Evolutionary conservation across 2,329 filamentous ascomycete genomes (phyloP), one percentile per base, ranked within the genome.

Genomic region (Elsinoe arachidis): DNA sequence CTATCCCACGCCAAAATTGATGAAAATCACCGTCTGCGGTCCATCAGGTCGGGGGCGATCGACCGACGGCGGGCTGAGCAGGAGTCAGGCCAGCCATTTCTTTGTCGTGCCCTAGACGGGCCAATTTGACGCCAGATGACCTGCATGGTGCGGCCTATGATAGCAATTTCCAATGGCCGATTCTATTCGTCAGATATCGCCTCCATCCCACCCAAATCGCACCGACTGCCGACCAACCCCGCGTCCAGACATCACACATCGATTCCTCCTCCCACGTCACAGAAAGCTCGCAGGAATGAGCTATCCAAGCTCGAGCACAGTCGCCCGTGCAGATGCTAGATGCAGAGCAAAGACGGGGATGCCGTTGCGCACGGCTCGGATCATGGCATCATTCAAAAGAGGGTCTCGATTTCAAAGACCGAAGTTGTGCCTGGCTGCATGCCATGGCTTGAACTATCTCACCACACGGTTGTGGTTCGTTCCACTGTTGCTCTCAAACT

Each of bases 1-100:
- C 26, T 38, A 53, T 53, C 49, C 49, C 49, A 53, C 49, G n/a
- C 49, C 30, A 21, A 53, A 21, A 53, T 23, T 37, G 49, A 53
- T 38, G 49, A 38, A 53, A 35, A 34, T 33, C 9, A 26, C 23
- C 23, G 23, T 26, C 23, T n/a, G 46, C 12, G 5, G 19, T 51
- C 46, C 17, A n/a, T 51, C 26, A 37, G 26, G 26, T 51, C 46
- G 46, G 49, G 26, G 34, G 15, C 38, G 49, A 53, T 38, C 6
- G 49, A 34, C 49, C 49, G 33, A 39, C 37, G 26, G 30, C 10
- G 21, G 11, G 19, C 41, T 46, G 12, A 17, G 9, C 17, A 46
- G 21, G 41, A 15, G n/a, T 17, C 41, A 15, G n/a, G 41, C 41
- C 21, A 5, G 41, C n/a, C 10, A 12, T 23, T 46, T 10, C 26